Evolutionary conservation across 345 rosid genomes (phyloP).

Genomic region (Syzygium aqueum): DNA sequence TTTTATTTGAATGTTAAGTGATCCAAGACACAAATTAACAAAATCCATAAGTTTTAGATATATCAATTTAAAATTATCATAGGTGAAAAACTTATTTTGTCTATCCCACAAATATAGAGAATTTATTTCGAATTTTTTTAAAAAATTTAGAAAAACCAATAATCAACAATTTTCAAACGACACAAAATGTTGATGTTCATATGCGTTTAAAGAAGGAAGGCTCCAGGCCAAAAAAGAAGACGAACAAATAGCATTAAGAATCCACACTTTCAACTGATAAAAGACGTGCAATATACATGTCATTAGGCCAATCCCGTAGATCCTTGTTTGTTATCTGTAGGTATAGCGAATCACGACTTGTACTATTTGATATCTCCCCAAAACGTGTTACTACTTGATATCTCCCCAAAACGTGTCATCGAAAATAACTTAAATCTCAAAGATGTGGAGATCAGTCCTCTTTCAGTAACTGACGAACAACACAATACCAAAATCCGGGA

Average conservation of each 20-base stretch:
- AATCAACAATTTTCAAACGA: background rate
- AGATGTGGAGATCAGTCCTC: background rate
- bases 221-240: background rate
- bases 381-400: too few species aligned
- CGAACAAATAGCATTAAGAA: background rate
- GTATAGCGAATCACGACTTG: background rate
- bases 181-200: background rate
- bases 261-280: too few species aligned
- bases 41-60: background rate
- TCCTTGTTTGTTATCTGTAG: background rate
- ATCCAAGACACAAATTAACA: background rate
- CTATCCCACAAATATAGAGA: background rate
- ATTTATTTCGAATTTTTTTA: background rate
- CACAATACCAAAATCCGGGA: background rate
- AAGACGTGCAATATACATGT: background rate
- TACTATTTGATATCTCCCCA: too few species aligned
- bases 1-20: background rate
- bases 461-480: background rate
- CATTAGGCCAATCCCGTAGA: background rate
- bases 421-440: background rate
- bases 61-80: background rate
- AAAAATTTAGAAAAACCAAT: background rate
- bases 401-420: background rate
- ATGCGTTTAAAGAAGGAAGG: background rate
- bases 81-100: background rate